These are phyloP conservation scores for Calonectria leucothoes DNA, from an alignment of 2,329 filamentous ascomycete genomes.

Conservation along the genomic window DNA sequence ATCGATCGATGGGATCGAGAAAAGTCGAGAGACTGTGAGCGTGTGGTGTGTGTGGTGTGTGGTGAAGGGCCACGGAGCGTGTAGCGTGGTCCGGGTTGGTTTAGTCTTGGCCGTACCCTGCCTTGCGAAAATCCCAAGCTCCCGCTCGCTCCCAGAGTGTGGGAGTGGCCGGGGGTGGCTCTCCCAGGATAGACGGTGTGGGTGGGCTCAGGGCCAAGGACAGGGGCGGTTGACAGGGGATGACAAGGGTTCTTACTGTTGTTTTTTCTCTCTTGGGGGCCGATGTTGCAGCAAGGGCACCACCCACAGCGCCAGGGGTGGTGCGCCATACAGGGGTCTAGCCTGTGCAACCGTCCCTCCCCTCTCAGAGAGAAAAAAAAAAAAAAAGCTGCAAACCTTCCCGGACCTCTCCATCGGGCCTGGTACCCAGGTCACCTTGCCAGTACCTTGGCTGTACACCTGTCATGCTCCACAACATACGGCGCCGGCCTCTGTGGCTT, in stretches of 20 bases:
- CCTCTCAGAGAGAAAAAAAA: not conserved
- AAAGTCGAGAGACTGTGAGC: constrained; percentile 31
- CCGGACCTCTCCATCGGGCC: not conserved
- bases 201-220: not conserved
- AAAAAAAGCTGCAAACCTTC: constrained; percentile 3
- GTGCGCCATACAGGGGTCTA: not conserved
- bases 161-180: constrained; percentile 21
- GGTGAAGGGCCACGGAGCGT: not conserved
- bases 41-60: constrained; percentile 15
- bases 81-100: constrained; percentile 11
- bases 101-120: constrained; percentile 8
- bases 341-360: not conserved
- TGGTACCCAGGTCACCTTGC: not conserved
- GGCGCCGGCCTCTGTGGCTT: constrained; percentile 13
- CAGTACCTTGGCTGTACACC: not conserved
- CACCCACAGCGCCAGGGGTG: constrained; percentile 2
- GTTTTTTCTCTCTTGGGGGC: not conserved
- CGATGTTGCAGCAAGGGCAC: not conserved
- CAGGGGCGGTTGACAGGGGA: not conserved
- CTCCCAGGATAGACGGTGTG: constrained; percentile 1
- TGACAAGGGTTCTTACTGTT: constrained; percentile 3
- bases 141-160: constrained; percentile 24
- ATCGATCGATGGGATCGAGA: constrained; percentile 52
- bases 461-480: not conserved
- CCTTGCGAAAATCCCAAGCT: constrained; percentile 26